Conservation (phyloP, 345 rosid species). For the Hibiscus tridactylites region DNA sequence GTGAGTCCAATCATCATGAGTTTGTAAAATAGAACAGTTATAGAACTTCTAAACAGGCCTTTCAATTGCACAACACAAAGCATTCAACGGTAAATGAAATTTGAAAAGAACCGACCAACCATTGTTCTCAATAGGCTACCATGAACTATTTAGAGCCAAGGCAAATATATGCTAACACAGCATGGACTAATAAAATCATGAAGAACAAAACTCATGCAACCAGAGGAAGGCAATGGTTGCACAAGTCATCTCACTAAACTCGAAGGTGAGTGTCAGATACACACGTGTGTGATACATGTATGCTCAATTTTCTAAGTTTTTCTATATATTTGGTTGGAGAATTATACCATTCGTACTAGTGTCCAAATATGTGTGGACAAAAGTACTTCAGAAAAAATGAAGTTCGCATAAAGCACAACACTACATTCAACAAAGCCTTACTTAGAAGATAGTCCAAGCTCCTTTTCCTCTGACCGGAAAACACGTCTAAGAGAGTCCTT, state of each 20-base stretch:
- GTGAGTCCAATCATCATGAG: background rate
- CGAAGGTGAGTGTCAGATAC: background rate
- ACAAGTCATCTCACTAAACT: background rate
- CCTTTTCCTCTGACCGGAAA: conserved; percentile 65
- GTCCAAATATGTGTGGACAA: background rate
- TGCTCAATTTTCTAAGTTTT: background rate
- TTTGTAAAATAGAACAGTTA: background rate
- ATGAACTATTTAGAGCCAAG: background rate
- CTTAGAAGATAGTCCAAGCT: conserved; percentile 87
- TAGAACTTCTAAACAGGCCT: background rate
- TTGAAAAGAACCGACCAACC: background rate
- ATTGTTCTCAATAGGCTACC: background rate
- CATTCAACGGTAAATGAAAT: background rate
- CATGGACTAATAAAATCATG: background rate
- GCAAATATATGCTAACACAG: background rate
- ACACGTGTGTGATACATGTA: background rate
- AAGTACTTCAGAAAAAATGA: background rate
- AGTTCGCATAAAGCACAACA: background rate
- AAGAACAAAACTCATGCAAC: background rate
- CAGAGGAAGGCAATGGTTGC: background rate
- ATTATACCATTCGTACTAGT: background rate
- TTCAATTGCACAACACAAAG: background rate
- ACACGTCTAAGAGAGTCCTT: conserved; percentile 75
- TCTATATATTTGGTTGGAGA: background rate
- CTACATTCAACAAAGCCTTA: conserved; percentile 32